phyloP scores from a whole-genome alignment of 1,139 yeast genomes.

The Taiozyma sp. region DNA sequence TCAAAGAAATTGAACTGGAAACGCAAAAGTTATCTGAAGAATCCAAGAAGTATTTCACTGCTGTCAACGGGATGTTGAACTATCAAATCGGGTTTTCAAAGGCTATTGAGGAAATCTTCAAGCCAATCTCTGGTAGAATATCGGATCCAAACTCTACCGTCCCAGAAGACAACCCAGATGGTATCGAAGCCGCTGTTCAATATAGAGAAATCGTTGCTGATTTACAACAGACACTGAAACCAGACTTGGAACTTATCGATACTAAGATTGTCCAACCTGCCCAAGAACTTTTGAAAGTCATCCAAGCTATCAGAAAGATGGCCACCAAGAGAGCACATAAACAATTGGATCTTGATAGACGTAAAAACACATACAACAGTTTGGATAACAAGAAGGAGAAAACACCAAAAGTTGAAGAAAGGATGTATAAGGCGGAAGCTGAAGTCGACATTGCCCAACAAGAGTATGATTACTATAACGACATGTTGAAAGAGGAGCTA shows the following conservation, averaged over 20 bases:
- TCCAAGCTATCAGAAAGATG: constrained; percentile 83
- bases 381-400: constrained; percentile 78
- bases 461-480: constrained; percentile 93
- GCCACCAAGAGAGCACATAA: constrained; percentile 93
- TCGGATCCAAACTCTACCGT: constrained; percentile 82
- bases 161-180: constrained; percentile 95
- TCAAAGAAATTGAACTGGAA: constrained; percentile 84
- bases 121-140: constrained; percentile 89
- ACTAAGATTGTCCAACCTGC: constrained; percentile 88
- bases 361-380: constrained; percentile 60
- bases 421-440: constrained; percentile 80
- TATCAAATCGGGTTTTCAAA: constrained; percentile 91
- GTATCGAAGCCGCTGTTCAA: constrained; percentile 90
- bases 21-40: constrained; percentile 89
- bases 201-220: constrained; percentile 85
- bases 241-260: constrained; percentile 91
- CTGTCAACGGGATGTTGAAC: constrained; percentile 89
- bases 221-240: constrained; percentile 77
- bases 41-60: constrained; percentile 80
- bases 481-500: constrained; percentile 83
- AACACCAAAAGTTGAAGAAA: constrained; percentile 86
- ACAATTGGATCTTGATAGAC: constrained; percentile 90
- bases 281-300: constrained; percentile 78
- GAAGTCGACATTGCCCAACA: constrained; percentile 89
- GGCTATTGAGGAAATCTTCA: constrained; percentile 92